phyloP scores from a whole-genome alignment of 2,329 filamentous ascomycete genomes.

The Aotearoamyces nothofagi region DNA sequence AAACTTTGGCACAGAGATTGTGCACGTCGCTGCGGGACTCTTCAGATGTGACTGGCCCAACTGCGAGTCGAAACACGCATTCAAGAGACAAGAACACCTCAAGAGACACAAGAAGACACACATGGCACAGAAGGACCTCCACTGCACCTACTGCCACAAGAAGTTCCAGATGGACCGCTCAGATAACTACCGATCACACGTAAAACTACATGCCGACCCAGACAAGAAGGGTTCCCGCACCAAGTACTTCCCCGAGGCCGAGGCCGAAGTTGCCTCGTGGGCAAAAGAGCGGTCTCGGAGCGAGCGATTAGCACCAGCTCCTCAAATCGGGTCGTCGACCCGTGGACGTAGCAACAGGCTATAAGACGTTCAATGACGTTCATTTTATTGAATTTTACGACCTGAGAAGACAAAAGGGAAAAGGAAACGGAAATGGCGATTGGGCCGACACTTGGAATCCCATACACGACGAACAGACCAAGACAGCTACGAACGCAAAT shows the following conservation, averaged over 20 bases:
- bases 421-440: too few relatives aligned
- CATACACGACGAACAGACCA: too few relatives aligned
- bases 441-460: too few relatives aligned
- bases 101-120: conserved; percentile 31
- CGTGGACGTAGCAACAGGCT: too few relatives aligned
- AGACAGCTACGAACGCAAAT: too few relatives aligned
- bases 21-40: background rate
- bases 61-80: conserved; percentile 9
- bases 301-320: too few relatives aligned
- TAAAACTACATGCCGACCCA: conserved; percentile 1
- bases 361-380: too few relatives aligned
- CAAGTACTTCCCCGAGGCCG: conserved; percentile 4
- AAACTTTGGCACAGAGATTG: background rate
- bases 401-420: too few relatives aligned
- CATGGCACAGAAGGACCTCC: conserved; percentile 2
- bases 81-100: conserved; percentile 29
- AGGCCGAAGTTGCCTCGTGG: too few relatives aligned
- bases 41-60: background rate
- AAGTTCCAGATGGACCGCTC: conserved; percentile 3
- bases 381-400: too few relatives aligned
- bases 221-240: conserved; percentile 7
- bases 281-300: too few relatives aligned
- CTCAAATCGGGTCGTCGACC: too few relatives aligned
- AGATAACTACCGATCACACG: conserved; percentile 3
- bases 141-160: conserved; percentile 3